Evolutionary conservation across 768 basidiomycete species (phyloP).

Genomic region (Collybia mongolica): DNA sequence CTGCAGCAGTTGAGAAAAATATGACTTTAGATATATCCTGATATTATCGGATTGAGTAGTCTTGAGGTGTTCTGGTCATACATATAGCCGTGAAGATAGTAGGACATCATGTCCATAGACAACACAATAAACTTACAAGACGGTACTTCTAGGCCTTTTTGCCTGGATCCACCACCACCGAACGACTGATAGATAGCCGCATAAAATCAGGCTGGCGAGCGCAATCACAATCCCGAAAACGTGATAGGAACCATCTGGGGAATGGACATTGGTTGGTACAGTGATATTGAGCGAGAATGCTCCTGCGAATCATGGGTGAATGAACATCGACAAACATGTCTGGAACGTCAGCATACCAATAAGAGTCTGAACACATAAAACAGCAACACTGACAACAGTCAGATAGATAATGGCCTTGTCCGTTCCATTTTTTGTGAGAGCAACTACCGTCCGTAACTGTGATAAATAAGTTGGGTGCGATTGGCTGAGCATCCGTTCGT

Average conservation of each 20-base stretch:
- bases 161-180: slow-evolving; percentile 66
- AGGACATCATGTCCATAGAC: slow-evolving; percentile 1
- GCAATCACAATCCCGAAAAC: slow-evolving; percentile 58
- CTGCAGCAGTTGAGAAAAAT: slow-evolving; percentile 8
- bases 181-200: slow-evolving; percentile 44
- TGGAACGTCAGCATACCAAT: slow-evolving; percentile 41
- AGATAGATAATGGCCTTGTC: slow-evolving; percentile 69
- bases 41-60: background rate
- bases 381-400: slow-evolving; percentile 63
- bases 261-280: slow-evolving; percentile 53
- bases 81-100: background rate
- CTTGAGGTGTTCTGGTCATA: background rate
- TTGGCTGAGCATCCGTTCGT: slow-evolving; percentile 85
- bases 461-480: slow-evolving; percentile 85
- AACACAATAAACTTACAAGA: slow-evolving; percentile 12
- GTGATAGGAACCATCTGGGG: slow-evolving; percentile 36
- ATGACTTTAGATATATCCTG: background rate
- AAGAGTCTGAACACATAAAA: slow-evolving; percentile 62
- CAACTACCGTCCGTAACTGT: slow-evolving; percentile 65
- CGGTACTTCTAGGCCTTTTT: slow-evolving; percentile 32
- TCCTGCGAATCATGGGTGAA: slow-evolving; percentile 40
- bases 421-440: slow-evolving; percentile 55
- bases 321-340: background rate
- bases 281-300: slow-evolving; percentile 65
- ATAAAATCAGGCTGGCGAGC: slow-evolving; percentile 41